Evolutionary conservation across 2,329 filamentous ascomycete genomes (phyloP).

Genomic region (Aspergillus costaricaensis): DNA sequence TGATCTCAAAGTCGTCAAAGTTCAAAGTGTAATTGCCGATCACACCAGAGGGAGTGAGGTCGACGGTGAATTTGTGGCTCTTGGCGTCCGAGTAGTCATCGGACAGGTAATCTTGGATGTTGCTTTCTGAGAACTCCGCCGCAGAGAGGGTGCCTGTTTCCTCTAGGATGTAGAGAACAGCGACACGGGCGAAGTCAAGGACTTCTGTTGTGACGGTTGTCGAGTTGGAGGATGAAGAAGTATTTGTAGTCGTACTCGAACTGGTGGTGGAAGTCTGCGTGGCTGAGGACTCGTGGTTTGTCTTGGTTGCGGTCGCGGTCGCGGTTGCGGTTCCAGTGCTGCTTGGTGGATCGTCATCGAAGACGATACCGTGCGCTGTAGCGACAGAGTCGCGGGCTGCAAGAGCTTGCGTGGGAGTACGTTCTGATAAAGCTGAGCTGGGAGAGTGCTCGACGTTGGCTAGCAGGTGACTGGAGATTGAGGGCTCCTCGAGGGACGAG

Average conservation of each 20-base stretch:
- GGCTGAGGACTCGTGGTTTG: slow-evolving; percentile 11
- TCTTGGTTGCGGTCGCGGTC: slow-evolving; percentile 31
- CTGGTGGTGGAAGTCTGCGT: slow-evolving; percentile 19
- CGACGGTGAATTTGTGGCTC: slow-evolving; percentile 25
- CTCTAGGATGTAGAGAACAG: slow-evolving; percentile 46
- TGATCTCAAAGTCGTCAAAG: slow-evolving; percentile 41
- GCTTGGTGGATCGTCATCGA: slow-evolving; percentile 26
- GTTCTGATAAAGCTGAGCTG: slow-evolving; percentile 11
- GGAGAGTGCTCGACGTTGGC: slow-evolving; percentile 10
- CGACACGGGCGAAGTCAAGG: slow-evolving; percentile 39
- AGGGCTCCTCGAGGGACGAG: slow-evolving; percentile 5
- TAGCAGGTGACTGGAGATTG: not conserved
- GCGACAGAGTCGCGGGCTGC: slow-evolving; percentile 29
- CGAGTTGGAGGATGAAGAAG: slow-evolving; percentile 2
- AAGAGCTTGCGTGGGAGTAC: slow-evolving; percentile 20
- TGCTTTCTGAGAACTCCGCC: slow-evolving; percentile 31
- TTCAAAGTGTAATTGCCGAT: slow-evolving; percentile 34
- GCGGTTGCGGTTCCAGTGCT: slow-evolving; percentile 21
- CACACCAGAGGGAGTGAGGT: slow-evolving; percentile 22
- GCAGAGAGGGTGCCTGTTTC: slow-evolving; percentile 34
- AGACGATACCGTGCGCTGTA: slow-evolving; percentile 43
- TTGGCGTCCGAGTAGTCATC: slow-evolving; percentile 27
- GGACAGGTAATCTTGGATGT: slow-evolving; percentile 36
- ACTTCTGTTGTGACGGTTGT: slow-evolving; percentile 23
- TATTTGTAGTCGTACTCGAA: not conserved